These are phyloP conservation scores for Trichoderma aggressivum DNA, from an alignment of 2,329 filamentous ascomycete genomes.

Conservation along the genomic window DNA sequence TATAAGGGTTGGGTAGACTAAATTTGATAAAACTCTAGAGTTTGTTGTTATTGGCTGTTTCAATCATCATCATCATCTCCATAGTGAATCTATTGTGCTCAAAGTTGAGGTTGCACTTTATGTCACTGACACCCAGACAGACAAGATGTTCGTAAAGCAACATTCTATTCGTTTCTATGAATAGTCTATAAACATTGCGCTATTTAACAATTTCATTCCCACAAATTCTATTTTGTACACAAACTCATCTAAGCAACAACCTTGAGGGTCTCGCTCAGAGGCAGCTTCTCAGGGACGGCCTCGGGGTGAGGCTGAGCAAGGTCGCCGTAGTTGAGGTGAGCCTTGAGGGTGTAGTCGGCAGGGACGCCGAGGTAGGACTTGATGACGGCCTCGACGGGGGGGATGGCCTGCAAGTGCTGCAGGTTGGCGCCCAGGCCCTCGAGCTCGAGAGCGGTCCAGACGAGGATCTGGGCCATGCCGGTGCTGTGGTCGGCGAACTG, in stretches of 20 bases:
- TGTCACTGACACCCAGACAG: too few species aligned
- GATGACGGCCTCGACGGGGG: slow-evolving; percentile 65
- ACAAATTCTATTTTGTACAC: background rate
- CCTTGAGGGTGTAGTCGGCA: slow-evolving; percentile 1
- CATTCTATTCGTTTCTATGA: background rate
- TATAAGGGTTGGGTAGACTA: background rate
- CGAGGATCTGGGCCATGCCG: slow-evolving; percentile 72
- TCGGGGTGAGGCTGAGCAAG: background rate
- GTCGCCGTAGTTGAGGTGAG: slow-evolving; percentile 10
- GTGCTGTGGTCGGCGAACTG: slow-evolving; percentile 71
- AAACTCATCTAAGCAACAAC: background rate
- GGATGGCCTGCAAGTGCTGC: slow-evolving; percentile 91
- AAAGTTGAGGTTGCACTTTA: too few species aligned
- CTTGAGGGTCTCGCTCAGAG: slow-evolving; percentile 3
- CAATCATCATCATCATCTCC: too few species aligned
- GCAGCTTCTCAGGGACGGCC: slow-evolving; percentile 4
- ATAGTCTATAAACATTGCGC: background rate
- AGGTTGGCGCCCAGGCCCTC: slow-evolving; percentile 85
- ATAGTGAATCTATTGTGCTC: too few species aligned
- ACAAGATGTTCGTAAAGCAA: too few species aligned
- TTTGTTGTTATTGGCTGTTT: too few species aligned
- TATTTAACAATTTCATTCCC: background rate
- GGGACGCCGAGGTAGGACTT: slow-evolving; percentile 4
- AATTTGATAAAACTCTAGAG: too few species aligned
- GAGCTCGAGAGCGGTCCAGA: slow-evolving; percentile 79